Base-by-base conservation (phyloP, 2,329 filamentous ascomycete genomes). In the Sporothrix phasma region DNA sequence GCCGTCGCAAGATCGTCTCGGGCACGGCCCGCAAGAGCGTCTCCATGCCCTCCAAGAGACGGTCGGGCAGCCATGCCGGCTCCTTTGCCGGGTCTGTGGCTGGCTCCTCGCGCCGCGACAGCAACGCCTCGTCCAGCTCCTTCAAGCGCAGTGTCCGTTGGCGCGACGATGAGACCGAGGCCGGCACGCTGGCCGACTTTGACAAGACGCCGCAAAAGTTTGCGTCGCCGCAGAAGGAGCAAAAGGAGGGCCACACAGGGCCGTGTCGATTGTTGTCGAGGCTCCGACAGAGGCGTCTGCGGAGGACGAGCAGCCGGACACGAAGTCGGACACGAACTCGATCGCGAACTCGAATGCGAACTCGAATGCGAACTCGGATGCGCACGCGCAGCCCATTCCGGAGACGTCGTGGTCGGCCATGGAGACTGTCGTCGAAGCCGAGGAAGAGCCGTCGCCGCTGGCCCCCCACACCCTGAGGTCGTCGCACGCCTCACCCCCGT, bases 121-220 rank as follows among this genome's bases (percentile, higher is more conserved):
- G 62, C 37, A 62, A 45, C 37, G 49, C 58, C 6, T 59, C 62
- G 43, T 49, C 53, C 1, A 26, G 34, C 43, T 84, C 86, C 0
- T 73, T 78, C 63, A 91, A 91, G 75, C 84, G 92, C 66, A 87
- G 83, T 53, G 93, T 99, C 5, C 85, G 93, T 68, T 99, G 94
- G 94, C 87, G 90, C 65, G 92, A 96, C 71, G 94, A 97, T 70
- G 90, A 84, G 71, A 78, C 88, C 2, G 88, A 95, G 71, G 86
- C 93, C 61, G 92, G 92, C 26, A 87, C 88, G 0, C 78, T 97
- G 64, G 92, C 89, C 11, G 94, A 97, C 73, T 97, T 93, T 72
- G 90, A 93, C 72, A 90, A 91, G 76, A 97, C 93, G 2, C 93
- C 94, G 0, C 84, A 92, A 73, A 89, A 87, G 72, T 17, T 49